Evolutionary conservation across 1,284 basidiomycete species (phyloP).

Genomic region (Sutorius eximius): DNA sequence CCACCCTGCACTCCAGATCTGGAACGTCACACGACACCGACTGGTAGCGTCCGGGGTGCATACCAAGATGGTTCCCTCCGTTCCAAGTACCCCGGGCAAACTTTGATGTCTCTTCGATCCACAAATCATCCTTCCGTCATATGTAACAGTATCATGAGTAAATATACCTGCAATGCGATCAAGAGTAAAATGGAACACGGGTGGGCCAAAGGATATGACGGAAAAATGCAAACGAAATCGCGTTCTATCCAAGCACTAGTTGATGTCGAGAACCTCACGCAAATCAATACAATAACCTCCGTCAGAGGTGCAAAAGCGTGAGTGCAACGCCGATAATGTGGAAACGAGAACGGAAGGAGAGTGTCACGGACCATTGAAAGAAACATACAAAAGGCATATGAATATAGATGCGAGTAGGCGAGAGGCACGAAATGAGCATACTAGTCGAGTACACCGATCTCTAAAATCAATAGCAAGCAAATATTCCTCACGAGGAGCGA

Average conservation of each 20-base stretch:
- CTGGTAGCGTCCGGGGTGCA: slow-evolving; percentile 39
- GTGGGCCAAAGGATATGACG: no score
- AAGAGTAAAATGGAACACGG: no score
- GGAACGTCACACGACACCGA: slow-evolving; percentile 34
- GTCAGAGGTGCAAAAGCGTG: no score
- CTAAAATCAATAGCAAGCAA: no score
- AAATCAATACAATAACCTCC: no score
- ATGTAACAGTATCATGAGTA: not conserved
- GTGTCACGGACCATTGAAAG: no score
- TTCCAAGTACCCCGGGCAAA: not conserved
- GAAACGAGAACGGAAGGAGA: not conserved
- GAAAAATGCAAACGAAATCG: no score
- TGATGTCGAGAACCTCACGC: no score
- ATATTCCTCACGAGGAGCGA: no score
- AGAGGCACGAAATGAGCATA: slow-evolving; percentile 18
- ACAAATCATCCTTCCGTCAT: slow-evolving; percentile 10
- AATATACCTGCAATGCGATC: no score
- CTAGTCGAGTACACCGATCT: slow-evolving; percentile 7
- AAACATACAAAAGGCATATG: no score
- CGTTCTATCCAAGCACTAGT: no score
- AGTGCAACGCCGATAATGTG: not conserved
- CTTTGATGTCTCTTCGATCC: slow-evolving; percentile 15
- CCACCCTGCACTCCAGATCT: slow-evolving; percentile 30
- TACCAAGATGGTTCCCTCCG: slow-evolving; percentile 38
- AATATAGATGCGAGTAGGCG: not conserved